These are phyloP conservation scores for Chytriomyces confervae DNA, from an alignment of 192 early-diverging fungal species.

Conservation along the genomic window DNA sequence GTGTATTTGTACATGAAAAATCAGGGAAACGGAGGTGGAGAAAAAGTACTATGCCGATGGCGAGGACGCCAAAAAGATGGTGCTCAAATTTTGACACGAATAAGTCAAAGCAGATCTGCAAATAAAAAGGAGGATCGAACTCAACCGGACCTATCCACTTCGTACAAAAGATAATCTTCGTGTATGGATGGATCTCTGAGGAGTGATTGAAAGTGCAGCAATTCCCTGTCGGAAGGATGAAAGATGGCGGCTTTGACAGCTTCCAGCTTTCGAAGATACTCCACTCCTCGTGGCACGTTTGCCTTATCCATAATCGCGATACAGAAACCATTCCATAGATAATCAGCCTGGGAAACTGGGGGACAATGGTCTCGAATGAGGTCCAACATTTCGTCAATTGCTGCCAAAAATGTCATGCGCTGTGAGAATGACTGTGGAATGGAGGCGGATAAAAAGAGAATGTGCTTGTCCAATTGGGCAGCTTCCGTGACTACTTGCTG, in stretches of 20 bases:
- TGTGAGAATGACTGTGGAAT: background rate
- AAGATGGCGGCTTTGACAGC: background rate
- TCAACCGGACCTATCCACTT: background rate
- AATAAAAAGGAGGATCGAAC: no score
- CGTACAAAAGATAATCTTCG: background rate
- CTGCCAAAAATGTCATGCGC: background rate
- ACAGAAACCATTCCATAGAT: background rate
- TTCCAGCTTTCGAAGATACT: background rate
- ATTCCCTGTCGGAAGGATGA: background rate
- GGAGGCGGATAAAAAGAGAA: background rate
- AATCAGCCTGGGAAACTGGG: background rate
- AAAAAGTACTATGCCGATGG: constrained; percentile 98
- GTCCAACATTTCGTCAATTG: background rate
- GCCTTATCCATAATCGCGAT: background rate
- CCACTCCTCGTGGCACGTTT: background rate
- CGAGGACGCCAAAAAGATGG: constrained; percentile 80
- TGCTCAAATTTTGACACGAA: constrained; percentile 13
- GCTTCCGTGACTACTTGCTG: background rate
- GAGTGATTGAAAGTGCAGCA: background rate
- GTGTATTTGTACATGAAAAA: constrained; percentile 1
- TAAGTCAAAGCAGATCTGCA: no score
- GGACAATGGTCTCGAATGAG: background rate
- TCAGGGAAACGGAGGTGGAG: constrained; percentile 84
- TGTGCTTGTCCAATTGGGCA: background rate
- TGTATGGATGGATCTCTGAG: background rate